Conservation (phyloP, 2,329 filamentous ascomycete genomes). For the Polychaeton citri region DNA sequence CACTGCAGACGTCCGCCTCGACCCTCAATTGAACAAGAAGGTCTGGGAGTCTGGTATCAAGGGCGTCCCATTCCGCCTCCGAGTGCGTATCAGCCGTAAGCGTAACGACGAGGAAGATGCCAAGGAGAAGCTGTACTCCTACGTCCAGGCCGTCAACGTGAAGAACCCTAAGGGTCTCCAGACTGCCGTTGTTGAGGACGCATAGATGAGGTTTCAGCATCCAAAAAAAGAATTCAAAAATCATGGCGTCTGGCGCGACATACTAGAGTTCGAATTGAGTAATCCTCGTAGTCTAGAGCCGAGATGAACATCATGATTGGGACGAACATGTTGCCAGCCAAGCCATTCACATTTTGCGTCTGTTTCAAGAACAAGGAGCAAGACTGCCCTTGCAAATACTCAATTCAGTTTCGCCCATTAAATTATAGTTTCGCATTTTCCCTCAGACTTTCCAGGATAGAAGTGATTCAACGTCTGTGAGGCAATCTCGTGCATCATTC, state of each 20-base stretch:
- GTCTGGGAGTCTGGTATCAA: constrained; percentile 99
- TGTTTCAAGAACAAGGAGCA: too few species aligned
- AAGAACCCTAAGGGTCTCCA: constrained; percentile 98
- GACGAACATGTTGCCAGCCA: background rate
- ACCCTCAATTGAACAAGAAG: constrained; percentile 99
- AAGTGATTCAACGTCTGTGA: too few species aligned
- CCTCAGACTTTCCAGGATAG: too few species aligned
- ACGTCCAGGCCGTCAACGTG: constrained; percentile 98
- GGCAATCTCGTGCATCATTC: too few species aligned
- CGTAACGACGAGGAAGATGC: constrained; percentile 99
- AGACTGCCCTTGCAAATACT: too few species aligned
- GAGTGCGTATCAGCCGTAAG: constrained; percentile 97
- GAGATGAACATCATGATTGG: background rate
- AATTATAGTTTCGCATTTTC: too few species aligned
- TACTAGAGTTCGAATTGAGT: too few species aligned
- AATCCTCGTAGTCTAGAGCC: too few species aligned
- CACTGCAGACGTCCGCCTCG: constrained; percentile 90
- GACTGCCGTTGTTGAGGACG: constrained; percentile 70
- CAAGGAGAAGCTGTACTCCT: constrained; percentile 99
- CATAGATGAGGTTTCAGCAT: constrained; percentile 26
- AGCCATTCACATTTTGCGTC: too few species aligned
- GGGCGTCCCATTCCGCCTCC: constrained; percentile 94
- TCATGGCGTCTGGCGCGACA: background rate
- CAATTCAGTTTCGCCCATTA: too few species aligned
- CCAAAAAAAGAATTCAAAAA: background rate